A percentile compares a stretch with the other conserved stretches of the same genome.
phyloP scores from a whole-genome alignment of 176 grass and related monocot genomes.

The Eremochloa ophiuroides region DNA sequence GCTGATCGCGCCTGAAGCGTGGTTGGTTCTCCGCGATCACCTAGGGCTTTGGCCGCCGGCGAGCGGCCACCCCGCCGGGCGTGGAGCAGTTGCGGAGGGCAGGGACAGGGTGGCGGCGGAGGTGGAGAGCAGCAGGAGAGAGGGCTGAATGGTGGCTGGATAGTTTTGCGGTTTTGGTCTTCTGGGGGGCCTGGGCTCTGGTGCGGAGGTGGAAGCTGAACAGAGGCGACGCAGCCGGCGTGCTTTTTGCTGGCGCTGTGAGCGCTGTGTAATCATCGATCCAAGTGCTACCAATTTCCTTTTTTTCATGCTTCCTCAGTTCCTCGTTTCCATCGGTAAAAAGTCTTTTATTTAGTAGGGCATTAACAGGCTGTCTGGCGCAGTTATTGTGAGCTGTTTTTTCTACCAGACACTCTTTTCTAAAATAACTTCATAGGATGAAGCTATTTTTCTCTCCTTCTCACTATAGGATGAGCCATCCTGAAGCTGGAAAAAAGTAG shows the following conservation, averaged over 20 bases:
- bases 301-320: background rate
- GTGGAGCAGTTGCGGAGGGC: conserved; percentile 7
- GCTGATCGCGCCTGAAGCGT: conserved; percentile 8
- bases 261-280: conserved; percentile 18
- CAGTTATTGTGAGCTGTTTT: no score
- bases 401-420: no score
- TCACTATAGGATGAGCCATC: no score
- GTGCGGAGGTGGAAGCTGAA: conserved; percentile 1
- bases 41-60: conserved; percentile 28
- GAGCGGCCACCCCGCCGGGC: conserved; percentile 6
- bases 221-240: background rate
- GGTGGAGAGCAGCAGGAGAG: background rate
- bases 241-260: conserved; percentile 19
- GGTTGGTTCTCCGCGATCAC: conserved; percentile 25
- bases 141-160: background rate
- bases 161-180: conserved; percentile 11
- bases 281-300: background rate
- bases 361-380: no score
- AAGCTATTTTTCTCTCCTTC: no score
- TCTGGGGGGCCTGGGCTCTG: background rate
- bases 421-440: no score
- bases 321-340: background rate
- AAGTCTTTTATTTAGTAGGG: no score
- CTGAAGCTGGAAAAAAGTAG: no score
- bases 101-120: conserved; percentile 23